These are phyloP conservation scores for Misopates orontium DNA, from an alignment of 257 asterid species.

Conservation along the genomic window DNA sequence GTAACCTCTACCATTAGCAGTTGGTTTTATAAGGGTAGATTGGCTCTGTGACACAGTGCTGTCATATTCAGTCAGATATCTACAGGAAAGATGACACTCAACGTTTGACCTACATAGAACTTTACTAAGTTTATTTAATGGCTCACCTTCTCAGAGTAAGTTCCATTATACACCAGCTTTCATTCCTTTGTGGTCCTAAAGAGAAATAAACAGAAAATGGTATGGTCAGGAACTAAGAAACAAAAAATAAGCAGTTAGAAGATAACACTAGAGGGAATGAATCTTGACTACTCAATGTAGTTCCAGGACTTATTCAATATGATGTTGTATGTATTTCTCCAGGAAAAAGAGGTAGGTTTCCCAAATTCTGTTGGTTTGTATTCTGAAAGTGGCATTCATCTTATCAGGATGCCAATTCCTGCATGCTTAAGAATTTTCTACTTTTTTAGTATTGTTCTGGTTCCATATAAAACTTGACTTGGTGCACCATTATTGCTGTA, in stretches of 20 bases:
- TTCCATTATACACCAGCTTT: background rate
- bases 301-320: background rate
- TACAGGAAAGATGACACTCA: background rate
- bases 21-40: no score
- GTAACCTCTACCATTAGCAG: no score
- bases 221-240: background rate
- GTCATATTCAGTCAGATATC: background rate
- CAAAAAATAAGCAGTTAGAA: background rate
- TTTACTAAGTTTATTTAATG: background rate
- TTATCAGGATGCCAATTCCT: background rate
- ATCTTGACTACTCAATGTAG: background rate
- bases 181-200: background rate
- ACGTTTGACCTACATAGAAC: background rate
- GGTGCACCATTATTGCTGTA: background rate
- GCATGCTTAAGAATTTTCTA: background rate
- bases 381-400: background rate
- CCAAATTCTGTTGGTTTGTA: background rate
- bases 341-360: background rate
- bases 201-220: background rate
- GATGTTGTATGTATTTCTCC: background rate
- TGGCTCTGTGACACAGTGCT: no score
- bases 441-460: background rate
- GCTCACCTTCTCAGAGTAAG: background rate
- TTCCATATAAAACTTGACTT: background rate
- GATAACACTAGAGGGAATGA: background rate